These are phyloP conservation scores for Candida sp. DNA, from an alignment of 1,139 yeast genomes.

Conservation along the genomic window DNA sequence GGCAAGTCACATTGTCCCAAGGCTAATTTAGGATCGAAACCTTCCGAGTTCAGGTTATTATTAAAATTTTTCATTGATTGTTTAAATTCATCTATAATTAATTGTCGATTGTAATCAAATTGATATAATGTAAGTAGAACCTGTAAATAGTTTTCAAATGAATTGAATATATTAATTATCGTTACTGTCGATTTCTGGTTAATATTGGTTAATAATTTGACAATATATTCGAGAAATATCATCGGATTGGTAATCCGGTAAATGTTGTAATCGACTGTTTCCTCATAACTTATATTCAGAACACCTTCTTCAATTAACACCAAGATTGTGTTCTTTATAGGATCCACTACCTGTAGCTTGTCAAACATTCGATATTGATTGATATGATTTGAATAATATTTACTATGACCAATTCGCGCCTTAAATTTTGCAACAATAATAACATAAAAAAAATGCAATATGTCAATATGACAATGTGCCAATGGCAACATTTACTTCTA, in stretches of 20 bases:
- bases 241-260: conserved; percentile 19
- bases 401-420: too few relatives aligned
- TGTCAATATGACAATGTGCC: too few relatives aligned
- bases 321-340: conserved; percentile 3
- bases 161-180: conserved; percentile 12
- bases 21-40: background rate
- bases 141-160: conserved; percentile 4
- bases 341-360: conserved; percentile 1
- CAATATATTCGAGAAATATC: conserved; percentile 17
- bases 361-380: conserved; percentile 2
- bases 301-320: conserved; percentile 4
- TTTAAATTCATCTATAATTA: background rate
- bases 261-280: conserved; percentile 12
- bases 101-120: background rate
- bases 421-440: too few relatives aligned
- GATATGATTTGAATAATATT: too few relatives aligned
- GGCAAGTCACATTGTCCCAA: conserved; percentile 19
- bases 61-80: background rate
- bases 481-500: too few relatives aligned
- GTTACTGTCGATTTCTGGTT: conserved; percentile 6
- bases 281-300: conserved; percentile 9
- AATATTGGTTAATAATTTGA: conserved; percentile 9
- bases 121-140: background rate
- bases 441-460: too few relatives aligned
- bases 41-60: background rate